phyloP scores from a whole-genome alignment of 1,284 basidiomycete genomes.

The Naganishia sp. region DNA sequence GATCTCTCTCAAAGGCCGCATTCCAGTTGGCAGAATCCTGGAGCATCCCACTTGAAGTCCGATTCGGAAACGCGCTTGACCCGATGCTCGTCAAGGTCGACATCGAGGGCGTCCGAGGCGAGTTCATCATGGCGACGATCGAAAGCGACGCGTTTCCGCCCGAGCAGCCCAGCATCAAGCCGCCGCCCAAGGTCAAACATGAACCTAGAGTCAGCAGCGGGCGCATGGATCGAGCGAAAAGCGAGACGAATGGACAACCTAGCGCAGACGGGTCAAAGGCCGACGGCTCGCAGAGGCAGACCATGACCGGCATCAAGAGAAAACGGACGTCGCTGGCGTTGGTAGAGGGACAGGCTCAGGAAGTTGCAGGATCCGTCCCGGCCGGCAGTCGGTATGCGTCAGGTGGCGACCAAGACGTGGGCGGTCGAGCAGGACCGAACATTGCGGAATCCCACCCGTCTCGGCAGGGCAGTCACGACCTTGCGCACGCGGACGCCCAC shows the following conservation, averaged over 20 bases:
- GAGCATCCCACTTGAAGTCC: conserved; percentile 45
- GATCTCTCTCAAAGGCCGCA: conserved; percentile 40
- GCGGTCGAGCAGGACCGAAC: background rate
- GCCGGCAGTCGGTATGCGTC: background rate
- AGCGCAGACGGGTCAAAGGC: background rate
- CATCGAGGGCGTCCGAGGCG: conserved; percentile 36
- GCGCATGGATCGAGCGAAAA: background rate
- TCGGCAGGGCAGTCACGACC: conserved; percentile 2
- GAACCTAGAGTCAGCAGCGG: conserved; percentile 11
- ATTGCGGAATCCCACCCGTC: background rate
- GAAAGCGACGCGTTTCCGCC: conserved; percentile 43
- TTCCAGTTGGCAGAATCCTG: conserved; percentile 50
- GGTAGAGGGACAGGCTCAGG: conserved; percentile 15
- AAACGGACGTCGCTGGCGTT: conserved; percentile 17
- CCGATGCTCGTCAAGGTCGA: conserved; percentile 48
- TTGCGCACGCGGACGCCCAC: background rate
- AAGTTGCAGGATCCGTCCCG: background rate
- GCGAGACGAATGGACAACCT: conserved; percentile 6
- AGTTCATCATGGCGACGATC: conserved; percentile 47
- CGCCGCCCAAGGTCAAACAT: conserved; percentile 10
- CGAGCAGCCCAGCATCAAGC: conserved; percentile 13
- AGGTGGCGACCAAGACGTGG: background rate
- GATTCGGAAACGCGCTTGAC: conserved; percentile 49
- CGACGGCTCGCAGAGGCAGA: background rate
- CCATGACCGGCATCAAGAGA: conserved; percentile 14